Percentiles rank a stretch among this genome's conserved stretches.
phyloP scores from a whole-genome alignment of 768 basidiomycete species.

The Agrocybe pediades region DNA sequence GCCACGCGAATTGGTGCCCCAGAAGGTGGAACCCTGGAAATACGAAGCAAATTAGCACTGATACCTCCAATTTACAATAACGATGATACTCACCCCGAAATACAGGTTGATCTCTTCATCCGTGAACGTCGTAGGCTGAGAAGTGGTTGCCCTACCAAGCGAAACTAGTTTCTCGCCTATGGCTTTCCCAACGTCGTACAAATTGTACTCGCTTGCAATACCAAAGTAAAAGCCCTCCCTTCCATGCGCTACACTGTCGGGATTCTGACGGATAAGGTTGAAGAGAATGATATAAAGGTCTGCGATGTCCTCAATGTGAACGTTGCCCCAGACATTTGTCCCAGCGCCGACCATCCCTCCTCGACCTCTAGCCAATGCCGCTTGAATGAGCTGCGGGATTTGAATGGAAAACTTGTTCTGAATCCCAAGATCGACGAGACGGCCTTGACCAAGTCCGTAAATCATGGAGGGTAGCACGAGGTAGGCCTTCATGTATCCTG shows the following conservation, averaged over 20 bases:
- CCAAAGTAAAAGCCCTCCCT: constrained; percentile 57
- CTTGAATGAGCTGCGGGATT: constrained; percentile 50
- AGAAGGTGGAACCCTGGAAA: neutral
- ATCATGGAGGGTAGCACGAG: constrained; percentile 57
- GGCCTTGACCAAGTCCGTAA: constrained; percentile 50
- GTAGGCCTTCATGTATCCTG: constrained; percentile 51
- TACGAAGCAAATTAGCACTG: neutral
- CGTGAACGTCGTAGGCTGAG: constrained; percentile 49
- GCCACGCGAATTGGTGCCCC: neutral
- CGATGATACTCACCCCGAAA: constrained; percentile 21
- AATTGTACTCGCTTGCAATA: constrained; percentile 46
- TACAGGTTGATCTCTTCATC: constrained; percentile 47
- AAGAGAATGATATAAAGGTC: constrained; percentile 46
- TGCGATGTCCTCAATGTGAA: constrained; percentile 47
- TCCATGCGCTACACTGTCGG: constrained; percentile 38
- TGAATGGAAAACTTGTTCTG: constrained; percentile 52
- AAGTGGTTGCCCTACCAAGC: constrained; percentile 34
- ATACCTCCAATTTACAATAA: neutral
- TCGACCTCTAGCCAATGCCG: constrained; percentile 44
- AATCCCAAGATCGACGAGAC: constrained; percentile 51
- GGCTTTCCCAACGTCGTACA: constrained; percentile 41
- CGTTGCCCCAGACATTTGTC: constrained; percentile 56
- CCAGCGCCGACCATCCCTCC: constrained; percentile 59
- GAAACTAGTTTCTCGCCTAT: constrained; percentile 39
- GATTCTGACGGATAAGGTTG: constrained; percentile 32